phyloP scores from a whole-genome alignment of 805 yeast species.

The Cyberlindnera sargentensis region DNA sequence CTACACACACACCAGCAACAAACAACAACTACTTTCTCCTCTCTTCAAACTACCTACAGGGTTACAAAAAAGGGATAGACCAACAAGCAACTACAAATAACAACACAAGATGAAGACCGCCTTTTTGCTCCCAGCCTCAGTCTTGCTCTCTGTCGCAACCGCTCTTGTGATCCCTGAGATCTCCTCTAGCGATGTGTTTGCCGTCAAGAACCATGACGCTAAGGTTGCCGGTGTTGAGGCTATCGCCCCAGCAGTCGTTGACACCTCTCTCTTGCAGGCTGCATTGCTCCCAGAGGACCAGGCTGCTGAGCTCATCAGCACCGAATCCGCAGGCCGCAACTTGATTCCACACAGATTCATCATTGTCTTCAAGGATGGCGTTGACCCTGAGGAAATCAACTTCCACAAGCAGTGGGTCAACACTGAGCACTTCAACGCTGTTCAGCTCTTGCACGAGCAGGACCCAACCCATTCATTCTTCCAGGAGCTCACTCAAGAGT shows the following conservation, averaged over 20 bases:
- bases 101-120: constrained; percentile 11
- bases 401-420: constrained; percentile 67
- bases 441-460: constrained; percentile 29
- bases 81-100: neutral
- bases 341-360: constrained; percentile 73
- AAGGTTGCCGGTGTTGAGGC: constrained; percentile 7
- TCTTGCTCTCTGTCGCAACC: constrained; percentile 32
- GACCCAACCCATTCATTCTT: constrained; percentile 34
- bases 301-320: constrained; percentile 39
- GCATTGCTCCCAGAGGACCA: constrained; percentile 12
- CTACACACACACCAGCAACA: too few species aligned
- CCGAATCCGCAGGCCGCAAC: constrained; percentile 36
- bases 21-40: too few species aligned
- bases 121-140: constrained; percentile 27
- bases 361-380: constrained; percentile 69
- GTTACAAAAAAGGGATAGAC: too few species aligned
- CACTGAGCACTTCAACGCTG: constrained; percentile 40
- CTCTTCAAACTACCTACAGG: too few species aligned
- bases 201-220: constrained; percentile 9
- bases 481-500: constrained; percentile 21
- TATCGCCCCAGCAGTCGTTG: constrained; percentile 15
- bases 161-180: constrained; percentile 61
- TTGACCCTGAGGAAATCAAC: constrained; percentile 43
- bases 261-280: constrained; percentile 9
- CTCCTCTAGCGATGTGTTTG: constrained; percentile 33